Percentiles rank a stretch among this genome's conserved stretches.
Evolutionary conservation across 1,284 basidiomycete species (phyloP).

Genomic region (Heterobasidion annosum): DNA sequence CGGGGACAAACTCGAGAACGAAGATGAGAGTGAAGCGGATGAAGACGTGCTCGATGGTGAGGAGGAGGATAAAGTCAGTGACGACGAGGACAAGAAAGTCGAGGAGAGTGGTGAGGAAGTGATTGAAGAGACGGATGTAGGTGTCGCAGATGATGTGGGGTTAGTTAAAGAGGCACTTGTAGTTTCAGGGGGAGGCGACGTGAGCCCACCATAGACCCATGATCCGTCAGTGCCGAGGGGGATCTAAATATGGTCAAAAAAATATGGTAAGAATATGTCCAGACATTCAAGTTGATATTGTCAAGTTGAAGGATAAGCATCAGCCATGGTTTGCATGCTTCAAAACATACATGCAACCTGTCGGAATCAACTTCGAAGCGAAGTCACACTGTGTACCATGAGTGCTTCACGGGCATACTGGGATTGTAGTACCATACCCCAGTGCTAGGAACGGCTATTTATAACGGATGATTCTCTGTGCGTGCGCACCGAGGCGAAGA

Average conservation of each 20-base stretch:
- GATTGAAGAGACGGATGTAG: constrained; percentile 16
- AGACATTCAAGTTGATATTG: neutral
- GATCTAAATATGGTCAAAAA: constrained; percentile 34
- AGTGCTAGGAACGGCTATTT: too few species aligned
- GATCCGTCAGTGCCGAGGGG: constrained; percentile 48
- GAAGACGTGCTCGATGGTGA: constrained; percentile 5
- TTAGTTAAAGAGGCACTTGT: constrained; percentile 10
- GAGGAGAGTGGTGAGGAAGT: constrained; percentile 4
- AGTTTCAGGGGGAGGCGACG: constrained; percentile 32
- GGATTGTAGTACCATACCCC: too few species aligned
- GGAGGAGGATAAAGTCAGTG: constrained; percentile 4
- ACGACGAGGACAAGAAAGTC: neutral
- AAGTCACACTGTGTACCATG: too few species aligned
- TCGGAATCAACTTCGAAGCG: too few species aligned
- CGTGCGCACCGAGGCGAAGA: too few species aligned
- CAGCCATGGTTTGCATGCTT: too few species aligned
- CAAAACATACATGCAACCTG: too few species aligned
- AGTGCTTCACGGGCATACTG: too few species aligned
- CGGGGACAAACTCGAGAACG: constrained; percentile 8
- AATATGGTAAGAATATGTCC: neutral
- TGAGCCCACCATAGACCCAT: constrained; percentile 59
- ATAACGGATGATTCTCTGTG: too few species aligned
- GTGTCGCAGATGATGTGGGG: constrained; percentile 10
- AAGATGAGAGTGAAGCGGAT: constrained; percentile 11
- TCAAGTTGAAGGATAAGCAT: too few species aligned